Percentiles rank a stretch among this genome's conserved stretches.
Evolutionary conservation across 495 filamentous ascomycete species (phyloP).

Genomic region (Xylaria flabelliformis): DNA sequence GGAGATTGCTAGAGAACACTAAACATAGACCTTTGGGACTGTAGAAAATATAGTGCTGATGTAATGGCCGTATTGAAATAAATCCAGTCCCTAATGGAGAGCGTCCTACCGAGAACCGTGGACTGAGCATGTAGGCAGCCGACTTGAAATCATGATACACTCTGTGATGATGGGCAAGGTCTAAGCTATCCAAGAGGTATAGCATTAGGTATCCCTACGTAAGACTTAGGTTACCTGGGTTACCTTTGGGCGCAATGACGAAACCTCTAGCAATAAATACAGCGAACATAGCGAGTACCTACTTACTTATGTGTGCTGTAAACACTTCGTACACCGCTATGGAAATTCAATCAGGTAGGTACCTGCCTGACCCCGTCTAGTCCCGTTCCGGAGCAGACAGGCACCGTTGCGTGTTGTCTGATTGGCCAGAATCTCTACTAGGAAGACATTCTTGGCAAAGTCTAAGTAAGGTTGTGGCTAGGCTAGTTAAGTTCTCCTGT

Average conservation of each 20-base stretch:
- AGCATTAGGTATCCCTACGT: neutral
- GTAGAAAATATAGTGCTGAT: neutral
- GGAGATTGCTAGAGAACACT: neutral
- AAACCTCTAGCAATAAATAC: neutral
- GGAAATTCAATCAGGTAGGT: neutral
- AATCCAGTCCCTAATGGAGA: neutral
- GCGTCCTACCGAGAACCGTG: neutral
- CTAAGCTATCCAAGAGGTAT: neutral
- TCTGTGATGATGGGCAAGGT: neutral
- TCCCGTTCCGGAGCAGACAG: constrained; percentile 25
- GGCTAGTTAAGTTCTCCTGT: neutral
- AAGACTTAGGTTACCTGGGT: constrained; percentile 5
- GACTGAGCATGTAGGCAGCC: neutral
- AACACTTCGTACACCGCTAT: neutral
- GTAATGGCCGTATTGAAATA: neutral
- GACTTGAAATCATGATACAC: neutral
- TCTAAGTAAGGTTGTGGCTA: constrained; percentile 24
- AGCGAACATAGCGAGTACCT: too few relatives aligned
- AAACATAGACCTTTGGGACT: neutral
- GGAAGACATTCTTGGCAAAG: constrained; percentile 7
- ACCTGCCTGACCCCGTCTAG: constrained; percentile 2
- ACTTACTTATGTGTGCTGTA: neutral
- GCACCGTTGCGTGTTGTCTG: neutral
- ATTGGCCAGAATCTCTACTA: constrained; percentile 10
- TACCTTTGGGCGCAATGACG: neutral